Evolutionary conservation across 139 green algal genomes (phyloP).

Genomic region (Dunaliella primolecta): DNA sequence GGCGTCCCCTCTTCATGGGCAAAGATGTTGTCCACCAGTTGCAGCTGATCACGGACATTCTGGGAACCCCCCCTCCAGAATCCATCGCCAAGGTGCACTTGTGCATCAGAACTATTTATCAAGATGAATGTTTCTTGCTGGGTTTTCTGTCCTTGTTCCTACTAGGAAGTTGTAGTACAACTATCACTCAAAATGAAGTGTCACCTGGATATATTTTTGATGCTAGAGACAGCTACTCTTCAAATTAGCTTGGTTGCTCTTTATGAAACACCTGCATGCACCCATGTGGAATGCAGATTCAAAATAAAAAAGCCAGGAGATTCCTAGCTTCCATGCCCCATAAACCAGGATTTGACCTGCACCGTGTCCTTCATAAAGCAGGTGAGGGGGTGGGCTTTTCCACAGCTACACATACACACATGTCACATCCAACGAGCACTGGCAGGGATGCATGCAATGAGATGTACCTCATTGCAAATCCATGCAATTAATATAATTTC

Average conservation of each 20-base stretch:
- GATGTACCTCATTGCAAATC: not conserved
- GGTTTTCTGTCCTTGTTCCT: not conserved
- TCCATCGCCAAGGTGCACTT: slow-evolving; percentile 11
- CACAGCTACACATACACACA: not conserved
- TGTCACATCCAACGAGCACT: not conserved
- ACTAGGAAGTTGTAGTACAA: not conserved
- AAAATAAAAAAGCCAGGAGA: slow-evolving; percentile 19
- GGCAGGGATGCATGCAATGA: not conserved
- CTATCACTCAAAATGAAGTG: not conserved
- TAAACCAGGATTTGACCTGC: slow-evolving; percentile 8
- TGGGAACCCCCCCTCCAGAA: slow-evolving; percentile 22
- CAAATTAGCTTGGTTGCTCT: not conserved
- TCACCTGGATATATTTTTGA: not conserved
- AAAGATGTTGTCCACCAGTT: slow-evolving; percentile 33
- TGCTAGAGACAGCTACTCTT: not conserved
- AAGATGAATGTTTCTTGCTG: not conserved
- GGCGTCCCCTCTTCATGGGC: slow-evolving; percentile 65
- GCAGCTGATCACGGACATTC: slow-evolving; percentile 36
- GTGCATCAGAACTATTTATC: not conserved
- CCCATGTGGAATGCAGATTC: slow-evolving; percentile 21
- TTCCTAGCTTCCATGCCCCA: slow-evolving; percentile 29
- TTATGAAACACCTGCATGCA: not conserved
- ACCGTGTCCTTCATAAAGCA: not conserved
- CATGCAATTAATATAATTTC: not conserved
- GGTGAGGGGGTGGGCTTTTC: not conserved